Percentiles rank a stretch among this genome's conserved stretches.
Evolutionary conservation across 2,329 filamentous ascomycete genomes (phyloP).

Genomic region (Chaetomium globosum): DNA sequence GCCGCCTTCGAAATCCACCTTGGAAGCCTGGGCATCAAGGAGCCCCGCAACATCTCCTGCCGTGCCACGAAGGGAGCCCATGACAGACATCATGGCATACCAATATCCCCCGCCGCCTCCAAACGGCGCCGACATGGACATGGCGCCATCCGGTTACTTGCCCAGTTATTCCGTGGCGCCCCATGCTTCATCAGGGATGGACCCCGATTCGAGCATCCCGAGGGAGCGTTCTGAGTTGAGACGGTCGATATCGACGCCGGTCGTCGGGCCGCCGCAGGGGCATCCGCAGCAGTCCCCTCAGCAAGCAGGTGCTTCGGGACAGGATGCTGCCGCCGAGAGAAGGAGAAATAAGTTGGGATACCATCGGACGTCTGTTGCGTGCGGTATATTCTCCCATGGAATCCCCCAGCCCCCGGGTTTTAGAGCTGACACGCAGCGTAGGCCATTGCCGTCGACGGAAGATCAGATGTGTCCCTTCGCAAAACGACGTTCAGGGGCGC

Average conservation of each 20-base stretch:
- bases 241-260: slow-evolving; percentile 55
- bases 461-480: slow-evolving; percentile 82
- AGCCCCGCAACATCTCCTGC: slow-evolving; percentile 39
- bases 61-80: slow-evolving; percentile 39
- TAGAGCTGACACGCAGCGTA: slow-evolving; percentile 44
- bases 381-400: slow-evolving; percentile 65
- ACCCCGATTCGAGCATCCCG: slow-evolving; percentile 41
- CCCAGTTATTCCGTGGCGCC: slow-evolving; percentile 41
- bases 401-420: slow-evolving; percentile 13
- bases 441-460: slow-evolving; percentile 91
- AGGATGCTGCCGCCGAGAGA: slow-evolving; percentile 52
- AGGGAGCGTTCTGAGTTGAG: slow-evolving; percentile 49
- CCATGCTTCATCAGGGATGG: slow-evolving; percentile 41
- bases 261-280: slow-evolving; percentile 47
- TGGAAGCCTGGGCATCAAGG: slow-evolving; percentile 40
- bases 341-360: slow-evolving; percentile 90
- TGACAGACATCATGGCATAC: slow-evolving; percentile 53
- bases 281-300: slow-evolving; percentile 38
- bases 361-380: slow-evolving; percentile 91
- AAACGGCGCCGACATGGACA: slow-evolving; percentile 48
- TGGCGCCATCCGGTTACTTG: slow-evolving; percentile 46
- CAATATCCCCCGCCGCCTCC: slow-evolving; percentile 51
- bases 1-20: slow-evolving; percentile 41
- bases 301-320: slow-evolving; percentile 41
- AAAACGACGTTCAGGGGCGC: slow-evolving; percentile 71